A percentile compares a stretch with the other conserved stretches of the same genome.
Conservation (phyloP, 129 eudicot genomes). For the Glebionis coronaria region DNA sequence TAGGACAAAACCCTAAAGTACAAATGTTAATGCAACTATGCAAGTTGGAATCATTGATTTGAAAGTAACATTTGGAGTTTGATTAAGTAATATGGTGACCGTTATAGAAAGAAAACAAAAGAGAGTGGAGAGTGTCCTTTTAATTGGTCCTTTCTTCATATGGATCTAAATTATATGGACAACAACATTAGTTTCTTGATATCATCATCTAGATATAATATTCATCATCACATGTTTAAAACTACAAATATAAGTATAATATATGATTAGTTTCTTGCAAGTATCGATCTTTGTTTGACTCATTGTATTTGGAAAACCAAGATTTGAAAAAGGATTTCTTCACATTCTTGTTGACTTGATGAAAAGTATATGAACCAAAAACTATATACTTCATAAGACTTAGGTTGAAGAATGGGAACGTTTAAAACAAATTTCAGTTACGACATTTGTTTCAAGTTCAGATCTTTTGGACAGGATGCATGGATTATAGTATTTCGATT, state of each 20-base stretch:
- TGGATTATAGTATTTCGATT: no score
- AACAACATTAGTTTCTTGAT: constrained; percentile 23
- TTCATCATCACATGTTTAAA: background rate
- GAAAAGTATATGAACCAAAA: no score
- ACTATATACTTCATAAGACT: no score
- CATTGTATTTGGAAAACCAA: background rate
- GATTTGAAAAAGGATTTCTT: background rate
- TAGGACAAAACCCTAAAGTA: constrained; percentile 22
- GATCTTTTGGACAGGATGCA: no score
- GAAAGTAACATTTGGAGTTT: constrained; percentile 9
- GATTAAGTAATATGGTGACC: constrained; percentile 1
- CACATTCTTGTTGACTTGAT: background rate
- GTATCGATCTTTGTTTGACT: background rate
- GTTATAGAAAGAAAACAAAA: constrained; percentile 24
- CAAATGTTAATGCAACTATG: constrained; percentile 27
- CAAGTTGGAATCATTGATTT: constrained; percentile 13
- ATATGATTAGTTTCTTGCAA: constrained; percentile 1
- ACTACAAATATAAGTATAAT: background rate
- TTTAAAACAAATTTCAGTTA: no score
- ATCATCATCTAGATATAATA: constrained; percentile 5
- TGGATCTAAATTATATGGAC: constrained; percentile 25
- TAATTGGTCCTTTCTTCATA: constrained; percentile 12
- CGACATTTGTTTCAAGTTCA: no score
- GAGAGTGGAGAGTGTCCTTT: constrained; percentile 15
- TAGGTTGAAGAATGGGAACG: no score